phyloP scores from a whole-genome alignment of 129 eudicot genomes.

The Escallonia herrerae region DNA sequence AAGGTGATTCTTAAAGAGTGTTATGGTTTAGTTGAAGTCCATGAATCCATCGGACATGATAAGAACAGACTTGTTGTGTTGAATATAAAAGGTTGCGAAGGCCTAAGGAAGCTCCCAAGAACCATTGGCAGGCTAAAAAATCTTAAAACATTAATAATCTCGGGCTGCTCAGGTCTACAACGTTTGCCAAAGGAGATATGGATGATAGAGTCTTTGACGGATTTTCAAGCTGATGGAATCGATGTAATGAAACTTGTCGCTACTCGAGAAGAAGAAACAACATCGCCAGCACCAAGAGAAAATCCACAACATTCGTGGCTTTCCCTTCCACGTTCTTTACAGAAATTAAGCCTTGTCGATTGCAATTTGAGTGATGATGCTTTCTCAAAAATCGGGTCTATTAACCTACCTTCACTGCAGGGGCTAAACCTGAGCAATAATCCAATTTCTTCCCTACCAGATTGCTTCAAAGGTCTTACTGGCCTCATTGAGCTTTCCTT shows the following conservation, averaged over 20 bases:
- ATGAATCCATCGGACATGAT: slow-evolving; percentile 20
- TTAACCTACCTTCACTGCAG: not conserved
- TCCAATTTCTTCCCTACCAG: slow-evolving; percentile 9
- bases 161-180: slow-evolving; percentile 13
- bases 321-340: not conserved
- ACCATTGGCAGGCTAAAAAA: slow-evolving; percentile 4
- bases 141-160: not conserved
- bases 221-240: not conserved
- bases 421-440: not conserved
- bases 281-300: not conserved
- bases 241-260: no score
- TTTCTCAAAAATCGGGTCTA: not conserved
- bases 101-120: slow-evolving; percentile 10
- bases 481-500: no score
- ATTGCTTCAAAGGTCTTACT: slow-evolving; percentile 8
- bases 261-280: not conserved
- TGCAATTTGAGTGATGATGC: slow-evolving; percentile 11
- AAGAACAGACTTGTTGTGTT: slow-evolving; percentile 8
- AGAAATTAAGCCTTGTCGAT: slow-evolving; percentile 1
- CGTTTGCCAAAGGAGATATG: not conserved
- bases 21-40: slow-evolving; percentile 7
- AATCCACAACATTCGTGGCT: not conserved
- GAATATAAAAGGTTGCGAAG: slow-evolving; percentile 17
- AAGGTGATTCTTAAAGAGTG: slow-evolving; percentile 12
- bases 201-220: not conserved